Percentiles rank a stretch among this genome's conserved stretches.
These are phyloP conservation scores for Trifolium fragiferum DNA, from an alignment of 306 rosid species.

Conservation along the genomic window DNA sequence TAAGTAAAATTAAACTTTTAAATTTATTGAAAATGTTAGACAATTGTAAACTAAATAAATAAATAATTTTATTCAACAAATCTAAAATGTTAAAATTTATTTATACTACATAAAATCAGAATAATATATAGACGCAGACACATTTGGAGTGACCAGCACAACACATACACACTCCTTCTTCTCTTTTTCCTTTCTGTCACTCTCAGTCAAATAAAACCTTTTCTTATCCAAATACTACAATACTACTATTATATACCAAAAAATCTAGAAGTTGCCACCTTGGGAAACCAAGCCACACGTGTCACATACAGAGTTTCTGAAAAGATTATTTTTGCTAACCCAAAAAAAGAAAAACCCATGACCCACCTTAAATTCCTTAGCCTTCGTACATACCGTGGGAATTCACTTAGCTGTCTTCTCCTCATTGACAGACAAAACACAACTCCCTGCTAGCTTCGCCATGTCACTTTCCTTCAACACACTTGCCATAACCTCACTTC, in stretches of 20 bases:
- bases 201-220: conserved; percentile 39
- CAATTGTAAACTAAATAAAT: no score
- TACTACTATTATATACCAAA: not conserved
- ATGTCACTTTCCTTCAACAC: conserved; percentile 39
- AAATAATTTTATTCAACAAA: no score
- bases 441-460: not conserved
- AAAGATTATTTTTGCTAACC: not conserved
- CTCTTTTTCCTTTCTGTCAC: conserved; percentile 25
- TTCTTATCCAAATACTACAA: conserved; percentile 42
- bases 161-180: conserved; percentile 34
- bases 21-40: no score
- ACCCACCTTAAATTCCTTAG: conserved; percentile 39
- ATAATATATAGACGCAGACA: not conserved
- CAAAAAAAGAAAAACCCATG: not conserved
- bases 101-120: no score
- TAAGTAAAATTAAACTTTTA: no score
- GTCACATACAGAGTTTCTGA: not conserved
- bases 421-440: not conserved
- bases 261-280: not conserved
- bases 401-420: conserved; percentile 54
- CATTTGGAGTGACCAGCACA: conserved; percentile 5
- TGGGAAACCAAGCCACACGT: conserved; percentile 25
- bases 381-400: conserved; percentile 44
- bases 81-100: no score
- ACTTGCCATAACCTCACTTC: not conserved